Evolutionary conservation across 495 filamentous ascomycete species (phyloP).

Genomic region (Chaetomium fimeti): DNA sequence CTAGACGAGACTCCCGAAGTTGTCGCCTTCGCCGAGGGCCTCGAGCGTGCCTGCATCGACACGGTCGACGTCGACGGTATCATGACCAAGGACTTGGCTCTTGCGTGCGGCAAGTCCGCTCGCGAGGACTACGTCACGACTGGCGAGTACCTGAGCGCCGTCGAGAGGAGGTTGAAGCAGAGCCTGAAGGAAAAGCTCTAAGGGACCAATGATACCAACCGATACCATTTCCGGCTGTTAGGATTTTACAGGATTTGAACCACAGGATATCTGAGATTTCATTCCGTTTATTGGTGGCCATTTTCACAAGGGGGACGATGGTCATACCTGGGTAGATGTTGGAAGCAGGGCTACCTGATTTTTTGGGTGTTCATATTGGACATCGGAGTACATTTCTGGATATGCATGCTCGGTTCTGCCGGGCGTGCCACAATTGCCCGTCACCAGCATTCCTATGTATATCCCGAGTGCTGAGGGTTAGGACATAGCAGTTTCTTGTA

Average conservation of each 20-base stretch:
- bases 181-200: conserved; percentile 55
- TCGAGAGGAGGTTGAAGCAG: conserved; percentile 78
- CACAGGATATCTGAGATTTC: too few species aligned
- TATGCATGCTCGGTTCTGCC: not conserved
- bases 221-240: not conserved
- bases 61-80: conserved; percentile 89
- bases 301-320: not conserved
- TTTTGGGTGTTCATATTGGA: not conserved
- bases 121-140: conserved; percentile 86
- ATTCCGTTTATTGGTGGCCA: too few species aligned
- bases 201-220: not conserved
- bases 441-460: not conserved
- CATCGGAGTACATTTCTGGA: not conserved
- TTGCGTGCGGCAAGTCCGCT: conserved; percentile 82
- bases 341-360: not conserved
- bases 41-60: conserved; percentile 93
- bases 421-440: not conserved
- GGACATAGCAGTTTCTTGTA: conserved; percentile 13
- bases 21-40: conserved; percentile 79
- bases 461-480: conserved; percentile 1
- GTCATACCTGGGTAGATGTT: not conserved
- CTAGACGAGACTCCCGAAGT: conserved; percentile 87
- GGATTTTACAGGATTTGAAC: too few species aligned
- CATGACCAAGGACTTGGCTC: conserved; percentile 98
- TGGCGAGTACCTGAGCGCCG: conserved; percentile 79